phyloP scores from a whole-genome alignment of 192 early-diverging fungal genomes.

The Pecoramyces ruminantium region DNA sequence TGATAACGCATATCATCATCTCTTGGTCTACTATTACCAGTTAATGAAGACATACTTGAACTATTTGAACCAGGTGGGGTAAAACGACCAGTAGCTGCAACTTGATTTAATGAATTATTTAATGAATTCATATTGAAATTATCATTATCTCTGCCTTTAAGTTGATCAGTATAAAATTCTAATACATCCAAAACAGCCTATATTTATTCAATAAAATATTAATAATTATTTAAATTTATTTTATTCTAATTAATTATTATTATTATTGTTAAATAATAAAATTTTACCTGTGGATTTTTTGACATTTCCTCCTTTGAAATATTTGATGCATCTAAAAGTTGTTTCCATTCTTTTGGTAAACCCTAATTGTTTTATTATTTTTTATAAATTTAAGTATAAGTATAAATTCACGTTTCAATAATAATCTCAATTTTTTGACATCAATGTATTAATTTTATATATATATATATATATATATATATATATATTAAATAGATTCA shows the following conservation, averaged over 20 bases:
- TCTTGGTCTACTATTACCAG: background rate
- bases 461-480: no score
- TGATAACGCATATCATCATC: background rate
- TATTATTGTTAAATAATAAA: background rate
- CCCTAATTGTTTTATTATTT: constrained; percentile 22
- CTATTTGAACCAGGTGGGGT: background rate
- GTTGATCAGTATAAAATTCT: constrained; percentile 1
- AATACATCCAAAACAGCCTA: background rate
- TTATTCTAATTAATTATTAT: no score
- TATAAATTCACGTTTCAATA: no score
- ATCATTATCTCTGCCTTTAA: background rate
- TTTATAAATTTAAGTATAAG: background rate
- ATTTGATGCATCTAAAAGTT: constrained; percentile 1
- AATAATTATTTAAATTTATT: no score
- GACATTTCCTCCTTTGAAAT: constrained; percentile 2
- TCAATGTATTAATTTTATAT: no score
- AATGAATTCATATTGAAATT: background rate
- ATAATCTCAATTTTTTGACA: no score
- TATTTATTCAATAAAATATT: no score
- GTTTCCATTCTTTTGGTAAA: constrained; percentile 1
- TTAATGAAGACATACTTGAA: background rate
- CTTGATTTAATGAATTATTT: background rate
- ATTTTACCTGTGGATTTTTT: background rate
- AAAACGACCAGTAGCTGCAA: background rate
- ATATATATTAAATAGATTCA: background rate